Conservation (phyloP, 768 basidiomycete genomes). For the Leccinum olivaceopallidum region DNA sequence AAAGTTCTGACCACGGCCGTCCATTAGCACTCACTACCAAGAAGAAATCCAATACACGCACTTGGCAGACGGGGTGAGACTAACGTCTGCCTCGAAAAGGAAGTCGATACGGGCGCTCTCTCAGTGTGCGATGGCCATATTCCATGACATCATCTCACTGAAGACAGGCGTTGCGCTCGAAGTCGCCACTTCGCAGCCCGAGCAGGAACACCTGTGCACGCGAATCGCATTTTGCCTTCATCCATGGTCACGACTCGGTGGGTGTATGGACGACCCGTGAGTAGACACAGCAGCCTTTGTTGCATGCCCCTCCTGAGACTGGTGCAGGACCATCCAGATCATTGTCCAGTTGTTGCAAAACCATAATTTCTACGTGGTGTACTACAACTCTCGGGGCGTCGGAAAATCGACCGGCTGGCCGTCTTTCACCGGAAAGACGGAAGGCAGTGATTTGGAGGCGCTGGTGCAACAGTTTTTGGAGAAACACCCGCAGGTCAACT, state of each 20-base stretch:
- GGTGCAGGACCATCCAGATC: slow-evolving; percentile 40
- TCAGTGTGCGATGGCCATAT: neutral
- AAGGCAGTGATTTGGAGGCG: slow-evolving; percentile 68
- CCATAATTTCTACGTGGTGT: slow-evolving; percentile 56
- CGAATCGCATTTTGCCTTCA: slow-evolving; percentile 73
- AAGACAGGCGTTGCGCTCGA: slow-evolving; percentile 48
- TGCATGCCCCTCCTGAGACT: neutral
- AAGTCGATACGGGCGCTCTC: neutral
- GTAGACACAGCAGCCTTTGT: slow-evolving; percentile 28
- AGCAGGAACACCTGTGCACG: slow-evolving; percentile 19
- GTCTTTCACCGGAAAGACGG: slow-evolving; percentile 69
- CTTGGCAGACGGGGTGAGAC: neutral
- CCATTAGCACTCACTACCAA: neutral
- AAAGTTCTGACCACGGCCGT: too few species aligned
- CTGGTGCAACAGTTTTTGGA: slow-evolving; percentile 56
- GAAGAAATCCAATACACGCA: neutral
- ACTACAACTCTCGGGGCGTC: slow-evolving; percentile 79
- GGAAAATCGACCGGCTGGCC: slow-evolving; percentile 72
- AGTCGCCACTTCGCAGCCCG: slow-evolving; percentile 36
- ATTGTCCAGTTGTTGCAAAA: slow-evolving; percentile 44
- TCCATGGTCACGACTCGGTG: slow-evolving; percentile 87
- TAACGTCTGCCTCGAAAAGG: slow-evolving; percentile 7
- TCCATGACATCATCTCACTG: slow-evolving; percentile 17
- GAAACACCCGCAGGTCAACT: slow-evolving; percentile 41
- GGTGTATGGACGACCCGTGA: slow-evolving; percentile 74